A percentile compares a stretch with the other conserved stretches of the same genome.
Conservation (phyloP, 106 monocot genomes). For the Xerophyta viscosa region DNA sequence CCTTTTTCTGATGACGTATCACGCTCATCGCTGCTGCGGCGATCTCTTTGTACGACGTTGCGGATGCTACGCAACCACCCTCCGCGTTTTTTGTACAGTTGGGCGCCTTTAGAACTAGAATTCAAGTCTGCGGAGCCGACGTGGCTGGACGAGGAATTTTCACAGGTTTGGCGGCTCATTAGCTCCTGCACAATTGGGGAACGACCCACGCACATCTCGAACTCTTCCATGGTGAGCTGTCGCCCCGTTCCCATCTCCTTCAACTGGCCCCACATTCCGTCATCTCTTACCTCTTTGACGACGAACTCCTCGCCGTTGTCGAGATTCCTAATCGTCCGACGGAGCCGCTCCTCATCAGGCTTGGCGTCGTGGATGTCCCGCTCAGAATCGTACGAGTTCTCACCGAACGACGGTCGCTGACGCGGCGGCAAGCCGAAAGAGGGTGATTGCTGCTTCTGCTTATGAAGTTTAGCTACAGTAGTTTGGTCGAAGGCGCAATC, state of each 20-base stretch:
- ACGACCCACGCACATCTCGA: constrained; percentile 60
- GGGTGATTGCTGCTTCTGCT: too few relatives aligned
- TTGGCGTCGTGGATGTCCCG: constrained; percentile 3
- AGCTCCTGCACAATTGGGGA: constrained; percentile 93
- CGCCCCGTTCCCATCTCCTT: constrained; percentile 64
- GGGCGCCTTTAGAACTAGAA: constrained; percentile 6
- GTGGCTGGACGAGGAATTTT: constrained; percentile 1
- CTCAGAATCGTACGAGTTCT: constrained; percentile 2
- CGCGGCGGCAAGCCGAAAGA: too few relatives aligned
- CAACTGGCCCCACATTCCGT: constrained; percentile 62
- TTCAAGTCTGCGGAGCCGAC: constrained; percentile 8
- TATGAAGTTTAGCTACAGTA: constrained; percentile 17
- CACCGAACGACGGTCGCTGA: constrained; percentile 3
- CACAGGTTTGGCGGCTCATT: constrained; percentile 63
- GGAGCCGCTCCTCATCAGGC: not conserved
- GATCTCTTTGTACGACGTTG: constrained; percentile 38
- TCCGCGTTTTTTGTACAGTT: constrained; percentile 33
- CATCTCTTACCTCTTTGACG: constrained; percentile 66
- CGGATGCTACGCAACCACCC: constrained; percentile 57
- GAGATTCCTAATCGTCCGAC: constrained; percentile 68
- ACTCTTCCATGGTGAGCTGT: constrained; percentile 87
- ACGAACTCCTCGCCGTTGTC: constrained; percentile 80
- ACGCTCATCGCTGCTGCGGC: constrained; percentile 46
- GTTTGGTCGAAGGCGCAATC: constrained; percentile 29
- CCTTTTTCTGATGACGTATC: constrained; percentile 56